A percentile compares a stretch with the other conserved stretches of the same genome.
These are phyloP conservation scores for Yamadazyma pseudoaaseri DNA, from an alignment of 1,139 yeast genomes.

Conservation along the genomic window DNA sequence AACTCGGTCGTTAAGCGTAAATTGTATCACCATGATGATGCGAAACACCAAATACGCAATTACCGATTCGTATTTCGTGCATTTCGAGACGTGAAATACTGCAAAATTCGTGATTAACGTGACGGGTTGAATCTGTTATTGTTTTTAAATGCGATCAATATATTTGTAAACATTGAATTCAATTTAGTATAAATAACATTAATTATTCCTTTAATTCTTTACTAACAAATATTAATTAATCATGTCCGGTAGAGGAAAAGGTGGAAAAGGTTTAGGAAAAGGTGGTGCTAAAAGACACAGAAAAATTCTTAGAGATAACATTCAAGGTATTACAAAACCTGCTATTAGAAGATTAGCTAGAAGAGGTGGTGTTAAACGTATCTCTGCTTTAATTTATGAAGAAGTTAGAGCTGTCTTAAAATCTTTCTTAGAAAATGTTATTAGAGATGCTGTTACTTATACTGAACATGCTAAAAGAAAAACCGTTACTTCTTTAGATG, in stretches of 20 bases:
- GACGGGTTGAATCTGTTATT: too few species aligned
- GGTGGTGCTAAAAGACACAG: slow-evolving; percentile 99
- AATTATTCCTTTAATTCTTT: too few species aligned
- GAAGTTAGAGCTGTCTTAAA: slow-evolving; percentile 97
- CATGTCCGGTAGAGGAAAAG: slow-evolving; percentile 99
- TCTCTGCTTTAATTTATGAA: slow-evolving; percentile 97
- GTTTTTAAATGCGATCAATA: too few species aligned
- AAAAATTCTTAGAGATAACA: slow-evolving; percentile 98
- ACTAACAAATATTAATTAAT: too few species aligned
- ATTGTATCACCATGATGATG: neutral
- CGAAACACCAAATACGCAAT: neutral
- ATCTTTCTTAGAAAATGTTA: slow-evolving; percentile 94
- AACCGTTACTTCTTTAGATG: slow-evolving; percentile 47
- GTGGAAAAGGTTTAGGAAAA: slow-evolving; percentile 98
- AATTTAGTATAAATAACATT: too few species aligned
- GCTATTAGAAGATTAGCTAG: slow-evolving; percentile 99
- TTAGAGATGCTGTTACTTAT: slow-evolving; percentile 98
- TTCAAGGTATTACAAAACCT: slow-evolving; percentile 99
- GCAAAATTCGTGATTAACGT: too few species aligned
- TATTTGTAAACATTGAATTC: too few species aligned
- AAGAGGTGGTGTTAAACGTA: slow-evolving; percentile 99
- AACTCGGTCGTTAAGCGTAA: neutral
- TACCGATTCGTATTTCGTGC: neutral
- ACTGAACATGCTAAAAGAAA: slow-evolving; percentile 99
- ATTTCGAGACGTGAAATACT: neutral